A percentile compares a stretch with the other conserved stretches of the same genome.
phyloP scores from a whole-genome alignment of 805 yeast species.

The Cyberlindnera xylosilytica region DNA sequence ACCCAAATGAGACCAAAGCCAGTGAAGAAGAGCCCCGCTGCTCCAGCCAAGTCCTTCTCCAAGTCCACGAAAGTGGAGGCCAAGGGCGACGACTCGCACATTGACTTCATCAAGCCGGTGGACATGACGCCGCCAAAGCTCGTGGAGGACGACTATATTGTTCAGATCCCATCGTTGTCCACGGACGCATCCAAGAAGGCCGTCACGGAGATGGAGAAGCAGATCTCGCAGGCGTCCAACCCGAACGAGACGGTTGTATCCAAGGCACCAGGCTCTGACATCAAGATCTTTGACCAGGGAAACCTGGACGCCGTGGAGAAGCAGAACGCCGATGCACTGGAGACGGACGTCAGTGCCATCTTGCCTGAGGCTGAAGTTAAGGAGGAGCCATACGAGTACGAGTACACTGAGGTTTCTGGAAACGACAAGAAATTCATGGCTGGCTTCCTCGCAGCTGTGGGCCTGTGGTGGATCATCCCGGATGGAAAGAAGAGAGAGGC shows the following conservation, averaged over 20 bases:
- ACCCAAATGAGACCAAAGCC: conserved; percentile 14
- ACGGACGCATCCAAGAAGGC: conserved; percentile 43
- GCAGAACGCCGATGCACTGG: conserved; percentile 17
- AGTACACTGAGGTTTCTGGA: conserved; percentile 18
- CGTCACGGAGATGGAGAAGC: conserved; percentile 28
- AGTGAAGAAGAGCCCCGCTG: neutral
- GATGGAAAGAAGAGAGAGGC: conserved; percentile 6
- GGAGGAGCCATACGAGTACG: conserved; percentile 22
- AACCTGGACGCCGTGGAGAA: conserved; percentile 15
- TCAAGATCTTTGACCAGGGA: conserved; percentile 23
- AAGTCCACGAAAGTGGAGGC: conserved; percentile 32
- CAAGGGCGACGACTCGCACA: conserved; percentile 56
- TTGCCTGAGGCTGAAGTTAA: conserved; percentile 11
- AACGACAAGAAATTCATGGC: conserved; percentile 27
- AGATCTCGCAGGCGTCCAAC: conserved; percentile 10
- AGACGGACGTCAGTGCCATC: conserved; percentile 9
- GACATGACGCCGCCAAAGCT: conserved; percentile 36
- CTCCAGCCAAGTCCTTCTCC: conserved; percentile 16
- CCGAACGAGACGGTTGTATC: conserved; percentile 22
- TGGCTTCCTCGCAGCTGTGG: conserved; percentile 26
- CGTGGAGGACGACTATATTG: conserved; percentile 45
- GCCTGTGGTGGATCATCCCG: conserved; percentile 30
- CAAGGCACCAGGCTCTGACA: conserved; percentile 26
- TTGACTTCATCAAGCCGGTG: conserved; percentile 47
- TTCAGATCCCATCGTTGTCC: conserved; percentile 42